Percentiles rank a stretch among this genome's conserved stretches.
Evolutionary conservation across 2,329 filamentous ascomycete genomes (phyloP).

Genomic region (Claviceps sp.): DNA sequence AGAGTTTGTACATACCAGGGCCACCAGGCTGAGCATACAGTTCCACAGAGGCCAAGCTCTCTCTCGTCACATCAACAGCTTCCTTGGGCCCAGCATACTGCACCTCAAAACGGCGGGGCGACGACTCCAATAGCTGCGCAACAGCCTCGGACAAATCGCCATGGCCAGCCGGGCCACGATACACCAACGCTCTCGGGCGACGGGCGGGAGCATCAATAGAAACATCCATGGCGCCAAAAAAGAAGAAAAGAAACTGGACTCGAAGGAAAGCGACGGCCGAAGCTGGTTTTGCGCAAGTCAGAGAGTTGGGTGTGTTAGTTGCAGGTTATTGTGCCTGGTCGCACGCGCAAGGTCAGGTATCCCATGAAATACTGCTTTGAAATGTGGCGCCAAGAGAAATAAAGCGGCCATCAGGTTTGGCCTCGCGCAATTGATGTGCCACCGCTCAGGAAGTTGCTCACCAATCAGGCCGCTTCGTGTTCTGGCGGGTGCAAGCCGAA

Average conservation of each 20-base stretch:
- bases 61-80: conserved; percentile 7
- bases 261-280: not conserved
- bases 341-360: not conserved
- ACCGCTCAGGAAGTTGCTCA: not conserved
- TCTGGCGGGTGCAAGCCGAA: not conserved
- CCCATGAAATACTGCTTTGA: not conserved
- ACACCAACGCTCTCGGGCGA: conserved; percentile 11
- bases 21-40: conserved; percentile 13
- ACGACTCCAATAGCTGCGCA: conserved; percentile 11
- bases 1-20: conserved; percentile 6
- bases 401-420: no score
- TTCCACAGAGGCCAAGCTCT: conserved; percentile 7
- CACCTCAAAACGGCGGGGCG: conserved; percentile 10
- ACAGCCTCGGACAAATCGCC: conserved; percentile 11
- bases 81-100: conserved; percentile 11
- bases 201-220: not conserved
- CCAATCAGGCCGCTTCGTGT: not conserved
- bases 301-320: not conserved
- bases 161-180: conserved; percentile 10
- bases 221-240: not conserved
- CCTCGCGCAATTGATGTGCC: not conserved
- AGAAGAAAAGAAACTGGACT: not conserved
- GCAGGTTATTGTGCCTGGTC: not conserved
- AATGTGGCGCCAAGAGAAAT: not conserved
- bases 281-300: not conserved